Evolutionary conservation across 2,329 filamentous ascomycete genomes (phyloP), one percentile per base, ranked within the genome.

Genomic region (Pyrenochaeta sp.): DNA sequence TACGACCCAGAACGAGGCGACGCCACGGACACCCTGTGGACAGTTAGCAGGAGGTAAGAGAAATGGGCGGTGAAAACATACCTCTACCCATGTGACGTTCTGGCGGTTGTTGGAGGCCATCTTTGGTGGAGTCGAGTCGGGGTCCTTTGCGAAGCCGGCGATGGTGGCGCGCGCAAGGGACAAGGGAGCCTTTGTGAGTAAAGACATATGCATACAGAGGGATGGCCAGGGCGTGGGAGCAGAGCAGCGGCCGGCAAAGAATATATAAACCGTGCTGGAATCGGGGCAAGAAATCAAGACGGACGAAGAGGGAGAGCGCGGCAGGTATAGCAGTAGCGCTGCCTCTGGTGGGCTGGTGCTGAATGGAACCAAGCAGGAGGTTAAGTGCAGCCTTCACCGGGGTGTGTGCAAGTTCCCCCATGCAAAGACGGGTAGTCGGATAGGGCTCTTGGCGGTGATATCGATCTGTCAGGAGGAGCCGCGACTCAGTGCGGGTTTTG

Each of bases 1-100:
- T 32, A 81, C 74, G 34, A 81, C 79, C 46, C 79, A 71, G 56
- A 78, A 77, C 8, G 78, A 81, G 14, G 78, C 78, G 24, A 81
- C 72, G 47, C 79, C 78, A 49, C 78, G 74, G 14, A 81, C 72
- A 43, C 78, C 78, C 77, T 80, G 35, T 10, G 14, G 14, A 8
- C n/a, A 7, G 40, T 58, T 41, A 55, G 47, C 20, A 7, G 13
- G 20, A 14, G 35, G 26, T 20, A 41, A 27, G 2, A 4, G 9
- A n/a, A 22, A 24, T n/a, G 17, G 15, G 21, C 10, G 17, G 13
- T 4, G 10, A 17, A 19, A 26, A 58, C 65, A 53, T 51, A 73
- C 71, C 61, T 73, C 71, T 6, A 73, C 61, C 71, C 71, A 73
- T 36, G 69, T 72, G 34, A 73, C 68, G 42, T 72, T 73, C 35